Evolutionary conservation across 352 stramenopile species (phyloP).

Genomic region (Ophiocytium majus): DNA sequence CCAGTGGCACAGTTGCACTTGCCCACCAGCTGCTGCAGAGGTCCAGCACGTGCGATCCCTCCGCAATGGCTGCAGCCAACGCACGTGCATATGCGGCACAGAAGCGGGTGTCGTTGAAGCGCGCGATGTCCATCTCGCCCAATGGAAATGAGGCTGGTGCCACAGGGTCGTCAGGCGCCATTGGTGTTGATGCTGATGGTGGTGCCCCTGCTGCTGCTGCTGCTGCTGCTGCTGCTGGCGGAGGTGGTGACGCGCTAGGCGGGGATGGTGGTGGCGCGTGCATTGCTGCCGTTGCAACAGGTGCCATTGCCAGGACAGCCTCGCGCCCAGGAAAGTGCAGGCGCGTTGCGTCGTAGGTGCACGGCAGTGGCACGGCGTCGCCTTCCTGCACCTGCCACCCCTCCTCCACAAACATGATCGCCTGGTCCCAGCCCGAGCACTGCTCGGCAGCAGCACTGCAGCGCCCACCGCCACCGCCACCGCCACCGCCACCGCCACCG

Average conservation of each 20-base stretch:
- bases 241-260: no score
- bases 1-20: not conserved
- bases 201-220: no score
- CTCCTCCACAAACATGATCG: not conserved
- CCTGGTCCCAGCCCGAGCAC: slow-evolving; percentile 23
- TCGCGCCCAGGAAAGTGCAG: not conserved
- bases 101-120: slow-evolving; percentile 35
- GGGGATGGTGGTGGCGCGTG: no score
- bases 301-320: not conserved
- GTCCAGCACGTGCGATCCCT: slow-evolving; percentile 24
- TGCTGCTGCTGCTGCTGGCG: no score
- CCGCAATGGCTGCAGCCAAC: slow-evolving; percentile 23
- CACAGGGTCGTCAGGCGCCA: no score
- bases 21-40: slow-evolving; percentile 38
- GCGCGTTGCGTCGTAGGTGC: not conserved
- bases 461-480: not conserved
- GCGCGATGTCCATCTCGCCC: slow-evolving; percentile 46
- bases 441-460: not conserved
- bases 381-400: not conserved
- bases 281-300: no score
- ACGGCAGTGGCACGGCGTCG: not conserved
- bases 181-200: no score
- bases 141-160: not conserved
- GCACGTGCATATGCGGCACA: slow-evolving; percentile 22
- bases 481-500: not conserved